A percentile compares a stretch with the other conserved stretches of the same genome.
These are phyloP conservation scores for Lactarius indigo DNA, from an alignment of 768 basidiomycete genomes.

Conservation along the genomic window DNA sequence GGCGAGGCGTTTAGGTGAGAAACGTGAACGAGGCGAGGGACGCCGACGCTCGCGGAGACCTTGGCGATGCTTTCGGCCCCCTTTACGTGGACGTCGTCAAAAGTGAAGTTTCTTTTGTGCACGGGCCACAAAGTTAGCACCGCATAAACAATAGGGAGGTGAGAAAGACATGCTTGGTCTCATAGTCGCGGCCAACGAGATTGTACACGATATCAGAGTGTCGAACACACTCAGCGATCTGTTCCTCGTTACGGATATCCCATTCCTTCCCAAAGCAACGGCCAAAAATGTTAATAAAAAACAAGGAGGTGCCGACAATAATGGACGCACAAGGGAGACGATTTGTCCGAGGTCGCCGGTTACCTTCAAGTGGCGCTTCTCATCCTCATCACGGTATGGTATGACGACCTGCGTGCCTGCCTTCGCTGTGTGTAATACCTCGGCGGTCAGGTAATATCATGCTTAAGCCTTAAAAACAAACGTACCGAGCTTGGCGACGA, in stretches of 20 bases:
- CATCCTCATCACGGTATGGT: slow-evolving; percentile 93
- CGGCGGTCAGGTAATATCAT: neutral
- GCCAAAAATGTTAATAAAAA: slow-evolving; percentile 6
- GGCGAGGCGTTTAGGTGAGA: slow-evolving; percentile 91
- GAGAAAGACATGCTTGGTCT: slow-evolving; percentile 72
- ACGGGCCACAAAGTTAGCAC: neutral
- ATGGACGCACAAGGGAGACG: slow-evolving; percentile 70
- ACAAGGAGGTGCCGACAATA: slow-evolving; percentile 19
- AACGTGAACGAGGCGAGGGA: slow-evolving; percentile 85
- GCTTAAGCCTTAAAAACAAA: slow-evolving; percentile 1
- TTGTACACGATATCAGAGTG: slow-evolving; percentile 98
- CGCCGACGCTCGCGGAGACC: slow-evolving; percentile 71
- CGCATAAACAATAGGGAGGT: neutral
- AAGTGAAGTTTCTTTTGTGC: slow-evolving; percentile 79
- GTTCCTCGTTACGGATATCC: slow-evolving; percentile 86
- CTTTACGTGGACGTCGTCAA: slow-evolving; percentile 70
- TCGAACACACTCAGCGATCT: slow-evolving; percentile 89
- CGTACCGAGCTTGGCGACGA: slow-evolving; percentile 90
- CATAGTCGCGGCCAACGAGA: slow-evolving; percentile 88
- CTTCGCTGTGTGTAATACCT: slow-evolving; percentile 55
- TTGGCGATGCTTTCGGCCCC: slow-evolving; percentile 86
- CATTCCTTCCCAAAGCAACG: slow-evolving; percentile 64
- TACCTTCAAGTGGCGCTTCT: slow-evolving; percentile 82
- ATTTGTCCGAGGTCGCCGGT: slow-evolving; percentile 98
- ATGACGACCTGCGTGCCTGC: slow-evolving; percentile 90